Base-by-base conservation (phyloP, 2,329 filamentous ascomycete species). In the Colletotrichum eremochloae region DNA sequence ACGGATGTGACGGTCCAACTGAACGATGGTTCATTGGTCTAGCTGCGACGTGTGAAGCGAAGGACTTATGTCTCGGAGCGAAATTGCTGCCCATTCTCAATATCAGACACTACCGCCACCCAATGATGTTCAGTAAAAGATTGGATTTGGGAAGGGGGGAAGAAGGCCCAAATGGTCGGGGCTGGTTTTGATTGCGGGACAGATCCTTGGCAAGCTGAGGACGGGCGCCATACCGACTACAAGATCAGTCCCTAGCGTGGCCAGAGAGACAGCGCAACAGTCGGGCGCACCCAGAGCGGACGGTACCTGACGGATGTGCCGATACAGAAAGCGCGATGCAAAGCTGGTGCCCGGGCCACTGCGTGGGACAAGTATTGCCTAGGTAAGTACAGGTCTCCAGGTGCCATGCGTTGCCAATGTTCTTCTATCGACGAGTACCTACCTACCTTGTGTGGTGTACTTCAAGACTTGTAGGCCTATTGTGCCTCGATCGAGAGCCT, bases 171-270 rank as follows among this genome's bases (percentile, higher is more conserved):
- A 52, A 38, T 67, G 20, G 42, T 31, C 9, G 29, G 53, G 36
- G 38, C 29, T 63, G 24, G 11, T 40, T 29, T 31, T 48, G 31
- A 11, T 40, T 50, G 40, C 48, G 38, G 50, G 57, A 56, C 31
- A 57, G 40, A 48, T 36, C 67, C 62, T 58, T 69, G 67, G 38
- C 67, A 66, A 69, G 67, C 67, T 69, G 67, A 70, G 63, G 38
- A 42, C 53, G 55, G 44, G 44, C 40, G 53, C 36, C 52, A 36
- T 33, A 36, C 38, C 38, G 24, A 46, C 24, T 24, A 24, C 44
- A 50, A 42, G 40, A 64, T 52, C 38, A 67, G 53, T 38, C 55
- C 63, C 40, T 70, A 46, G 53, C 18, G 36, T 65, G 38, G 36
- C 24, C 44, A 50, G 20, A 53, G 42, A 42, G 61, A 44, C 42